Conservation (phyloP, 495 filamentous ascomycete genomes). For the Chaetomium fimeti region DNA sequence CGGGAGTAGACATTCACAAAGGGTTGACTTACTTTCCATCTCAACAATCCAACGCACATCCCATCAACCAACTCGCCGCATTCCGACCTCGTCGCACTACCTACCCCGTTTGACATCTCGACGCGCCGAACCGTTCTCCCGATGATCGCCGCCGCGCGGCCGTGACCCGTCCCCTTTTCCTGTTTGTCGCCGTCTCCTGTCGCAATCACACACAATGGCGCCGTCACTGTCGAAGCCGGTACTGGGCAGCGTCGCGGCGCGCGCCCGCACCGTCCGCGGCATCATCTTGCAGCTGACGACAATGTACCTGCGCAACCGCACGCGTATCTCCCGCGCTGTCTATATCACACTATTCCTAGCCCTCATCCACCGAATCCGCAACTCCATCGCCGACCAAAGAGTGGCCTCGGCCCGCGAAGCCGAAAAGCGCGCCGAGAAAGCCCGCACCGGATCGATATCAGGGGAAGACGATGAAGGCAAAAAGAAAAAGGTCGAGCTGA, state of each 20-base stretch:
- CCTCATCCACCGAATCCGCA: constrained; percentile 82
- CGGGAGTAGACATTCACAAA: too few relatives aligned
- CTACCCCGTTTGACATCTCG: neutral
- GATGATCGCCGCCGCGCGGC: constrained; percentile 23
- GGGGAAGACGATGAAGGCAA: constrained; percentile 42
- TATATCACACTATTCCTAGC: constrained; percentile 90
- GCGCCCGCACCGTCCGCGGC: constrained; percentile 69
- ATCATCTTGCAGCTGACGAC: constrained; percentile 69
- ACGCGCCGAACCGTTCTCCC: constrained; percentile 6
- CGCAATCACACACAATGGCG: constrained; percentile 50
- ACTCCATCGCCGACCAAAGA: constrained; percentile 90
- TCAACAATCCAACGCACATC: neutral
- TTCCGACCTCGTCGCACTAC: neutral
- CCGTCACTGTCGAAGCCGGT: constrained; percentile 78
- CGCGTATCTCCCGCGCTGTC: constrained; percentile 82
- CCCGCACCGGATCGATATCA: constrained; percentile 53
- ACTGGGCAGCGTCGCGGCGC: constrained; percentile 39
- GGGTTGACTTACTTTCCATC: neutral
- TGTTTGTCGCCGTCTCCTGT: neutral
- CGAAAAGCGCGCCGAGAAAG: constrained; percentile 56
- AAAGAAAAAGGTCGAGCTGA: constrained; percentile 86
- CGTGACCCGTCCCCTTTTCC: neutral
- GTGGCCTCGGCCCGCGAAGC: constrained; percentile 74
- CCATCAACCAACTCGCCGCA: neutral
- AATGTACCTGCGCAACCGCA: constrained; percentile 82